Percentiles rank a stretch among this genome's conserved stretches.
Evolutionary conservation across 495 filamentous ascomycete genomes (phyloP).

Genomic region (Staphylotrichum tortipilum): DNA sequence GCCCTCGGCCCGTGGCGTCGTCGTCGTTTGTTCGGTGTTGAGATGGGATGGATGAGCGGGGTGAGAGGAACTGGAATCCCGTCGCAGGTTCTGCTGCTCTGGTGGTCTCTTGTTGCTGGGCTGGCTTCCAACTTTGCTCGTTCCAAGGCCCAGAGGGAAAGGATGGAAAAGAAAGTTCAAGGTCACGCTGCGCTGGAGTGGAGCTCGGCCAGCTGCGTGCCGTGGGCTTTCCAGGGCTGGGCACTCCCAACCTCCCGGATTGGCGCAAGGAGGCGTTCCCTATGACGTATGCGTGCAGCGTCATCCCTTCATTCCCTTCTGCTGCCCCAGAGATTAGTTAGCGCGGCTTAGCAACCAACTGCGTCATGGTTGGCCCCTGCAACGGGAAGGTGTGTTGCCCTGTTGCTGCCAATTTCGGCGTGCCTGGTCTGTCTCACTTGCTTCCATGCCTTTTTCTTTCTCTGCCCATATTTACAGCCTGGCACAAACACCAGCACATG

Average conservation of each 20-base stretch:
- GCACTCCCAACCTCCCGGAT: conserved; percentile 4
- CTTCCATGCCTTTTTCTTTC: too few relatives aligned
- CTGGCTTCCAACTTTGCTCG: too few relatives aligned
- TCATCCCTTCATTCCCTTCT: conserved; percentile 14
- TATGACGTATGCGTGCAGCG: conserved; percentile 17
- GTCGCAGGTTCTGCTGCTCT: not conserved
- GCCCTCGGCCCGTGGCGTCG: too few relatives aligned
- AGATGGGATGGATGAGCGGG: not conserved
- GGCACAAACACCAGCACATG: too few relatives aligned
- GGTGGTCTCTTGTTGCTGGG: not conserved
- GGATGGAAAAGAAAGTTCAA: not conserved
- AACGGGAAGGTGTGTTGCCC: not conserved
- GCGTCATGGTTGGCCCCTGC: conserved; percentile 3
- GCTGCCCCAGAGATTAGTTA: conserved; percentile 8
- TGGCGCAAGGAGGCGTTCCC: not conserved
- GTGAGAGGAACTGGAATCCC: too few relatives aligned
- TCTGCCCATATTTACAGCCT: too few relatives aligned
- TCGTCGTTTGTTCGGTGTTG: too few relatives aligned
- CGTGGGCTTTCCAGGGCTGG: not conserved
- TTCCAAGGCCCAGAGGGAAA: too few relatives aligned
- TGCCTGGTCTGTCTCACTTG: too few relatives aligned
- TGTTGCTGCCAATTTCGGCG: too few relatives aligned
- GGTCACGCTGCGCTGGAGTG: not conserved
- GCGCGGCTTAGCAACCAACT: conserved; percentile 4
- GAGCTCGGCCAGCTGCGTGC: conserved; percentile 4